Percentiles rank a stretch among this genome's conserved stretches.
Evolutionary conservation across 1,139 yeast genomes (phyloP).

Genomic region (Pichia sp.): DNA sequence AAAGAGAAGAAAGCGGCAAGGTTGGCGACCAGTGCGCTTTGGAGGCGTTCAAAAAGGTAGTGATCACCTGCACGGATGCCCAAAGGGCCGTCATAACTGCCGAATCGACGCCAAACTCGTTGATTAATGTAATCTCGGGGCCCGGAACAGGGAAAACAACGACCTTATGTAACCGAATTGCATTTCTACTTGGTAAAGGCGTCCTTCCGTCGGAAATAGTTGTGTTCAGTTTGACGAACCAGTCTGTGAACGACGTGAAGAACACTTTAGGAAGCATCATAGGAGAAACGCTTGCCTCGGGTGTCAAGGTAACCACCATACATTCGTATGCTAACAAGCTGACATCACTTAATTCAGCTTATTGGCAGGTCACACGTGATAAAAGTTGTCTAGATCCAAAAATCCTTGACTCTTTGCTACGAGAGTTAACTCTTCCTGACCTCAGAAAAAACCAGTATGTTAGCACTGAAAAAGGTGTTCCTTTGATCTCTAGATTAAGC

Average conservation of each 20-base stretch:
- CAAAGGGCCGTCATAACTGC: slow-evolving; percentile 30
- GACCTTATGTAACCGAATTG: slow-evolving; percentile 54
- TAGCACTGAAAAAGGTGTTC: too few relatives aligned
- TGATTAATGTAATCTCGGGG: slow-evolving; percentile 58
- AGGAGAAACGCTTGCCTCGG: slow-evolving; percentile 35
- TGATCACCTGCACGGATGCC: slow-evolving; percentile 27
- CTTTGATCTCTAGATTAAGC: background rate
- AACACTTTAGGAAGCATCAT: slow-evolving; percentile 36
- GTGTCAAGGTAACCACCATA: slow-evolving; percentile 52
- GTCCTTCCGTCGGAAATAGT: slow-evolving; percentile 52
- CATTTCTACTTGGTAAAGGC: slow-evolving; percentile 41
- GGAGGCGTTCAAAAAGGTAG: slow-evolving; percentile 12
- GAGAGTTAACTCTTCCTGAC: background rate
- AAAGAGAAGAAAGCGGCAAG: background rate
- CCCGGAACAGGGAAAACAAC: slow-evolving; percentile 78
- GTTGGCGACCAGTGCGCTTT: background rate
- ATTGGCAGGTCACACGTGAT: slow-evolving; percentile 38
- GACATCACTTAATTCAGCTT: slow-evolving; percentile 40
- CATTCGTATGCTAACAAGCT: slow-evolving; percentile 53
- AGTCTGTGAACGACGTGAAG: slow-evolving; percentile 56
- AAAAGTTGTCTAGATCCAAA: slow-evolving; percentile 6
- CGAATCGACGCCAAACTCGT: slow-evolving; percentile 30
- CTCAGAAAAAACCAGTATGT: background rate
- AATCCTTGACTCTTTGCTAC: slow-evolving; percentile 5
- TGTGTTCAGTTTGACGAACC: slow-evolving; percentile 66